Evolutionary conservation across 306 rosid species (phyloP), one percentile per base, ranked within the genome.

Genomic region (Heteromeles arbutifolia): DNA sequence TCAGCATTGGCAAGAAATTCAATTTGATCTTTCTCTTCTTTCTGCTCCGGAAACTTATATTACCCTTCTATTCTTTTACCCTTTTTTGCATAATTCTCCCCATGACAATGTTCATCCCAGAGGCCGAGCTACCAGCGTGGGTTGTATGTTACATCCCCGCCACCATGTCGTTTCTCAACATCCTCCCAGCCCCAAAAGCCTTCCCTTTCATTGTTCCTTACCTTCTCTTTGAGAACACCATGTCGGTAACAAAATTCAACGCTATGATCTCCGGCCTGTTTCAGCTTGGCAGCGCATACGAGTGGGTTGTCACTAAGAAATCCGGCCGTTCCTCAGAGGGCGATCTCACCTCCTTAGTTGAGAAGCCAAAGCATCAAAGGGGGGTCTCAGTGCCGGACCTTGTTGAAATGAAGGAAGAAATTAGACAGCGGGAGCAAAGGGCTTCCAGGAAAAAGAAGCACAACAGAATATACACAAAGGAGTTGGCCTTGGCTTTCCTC

Each of bases 221-320:
- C 88, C 98, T 93, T 75, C 93, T 93, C 11, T 93, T 93, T 2
- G 97, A 93, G 81, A 91, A 93, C 86, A 93, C 98, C 37, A 91
- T 93, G 98, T 91, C 98, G 0, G 97, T 93, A 29, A 93, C 97
- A 56, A 91, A 93, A 79, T 93, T 93, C 89, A 93, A 91, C 66
- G 97, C 98, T 75, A 93, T 93, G 98, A 83, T 93, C 83, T 91
- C 97, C 0, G 97, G 98, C 19, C 85, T 93, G 24, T 88, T 93
- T 82, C 98, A 93, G 85, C 93, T 93, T 0, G 98, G 97, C 3
- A 93, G 96, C 44, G 98, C 98, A 0, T 93, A 93, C 1, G 93
- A 93, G 84, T 93, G 98, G 98, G 97, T 93, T 26, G 98, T 93
- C 17, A 93, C 97, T 1, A 93, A 93, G 92, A 93, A 93, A 81